A percentile compares a stretch with the other conserved stretches of the same genome.
Conservation (phyloP, 768 basidiomycete genomes). For the Gloeostereum incarnatum region DNA sequence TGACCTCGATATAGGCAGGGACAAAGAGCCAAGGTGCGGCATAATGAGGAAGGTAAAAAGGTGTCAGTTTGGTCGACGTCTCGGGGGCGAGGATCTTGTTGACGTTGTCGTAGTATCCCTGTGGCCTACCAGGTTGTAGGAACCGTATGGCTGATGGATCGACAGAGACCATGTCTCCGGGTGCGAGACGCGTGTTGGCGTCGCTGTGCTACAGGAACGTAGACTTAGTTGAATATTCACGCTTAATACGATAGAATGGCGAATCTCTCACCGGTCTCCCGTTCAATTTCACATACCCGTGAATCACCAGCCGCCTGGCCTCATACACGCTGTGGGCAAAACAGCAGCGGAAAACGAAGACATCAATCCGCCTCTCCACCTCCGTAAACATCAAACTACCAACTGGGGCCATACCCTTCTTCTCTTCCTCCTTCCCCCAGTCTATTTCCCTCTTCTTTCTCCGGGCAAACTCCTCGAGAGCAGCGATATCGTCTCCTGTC, state of each 20-base stretch:
- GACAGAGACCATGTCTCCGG: constrained; percentile 92
- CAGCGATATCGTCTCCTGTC: constrained; percentile 30
- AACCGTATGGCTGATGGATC: constrained; percentile 75
- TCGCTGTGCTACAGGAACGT: constrained; percentile 53
- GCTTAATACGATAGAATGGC: constrained; percentile 2
- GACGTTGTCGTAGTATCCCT: constrained; percentile 19
- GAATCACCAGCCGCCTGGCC: constrained; percentile 77
- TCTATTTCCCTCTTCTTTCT: constrained; percentile 42
- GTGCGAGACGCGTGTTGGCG: constrained; percentile 81
- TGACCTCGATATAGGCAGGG: constrained; percentile 83
- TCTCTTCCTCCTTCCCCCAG: constrained; percentile 42
- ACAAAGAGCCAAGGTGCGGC: constrained; percentile 91
- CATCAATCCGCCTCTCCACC: constrained; percentile 91
- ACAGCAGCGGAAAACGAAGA: constrained; percentile 84
- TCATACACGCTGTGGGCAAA: constrained; percentile 86
- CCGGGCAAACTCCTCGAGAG: constrained; percentile 49
- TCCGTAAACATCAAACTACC: constrained; percentile 93
- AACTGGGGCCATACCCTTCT: constrained; percentile 70
- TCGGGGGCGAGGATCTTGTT: constrained; percentile 7
- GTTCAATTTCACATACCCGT: constrained; percentile 83
- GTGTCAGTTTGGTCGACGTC: constrained; percentile 31
- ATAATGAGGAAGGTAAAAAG: constrained; percentile 80
- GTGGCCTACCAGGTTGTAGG: constrained; percentile 37
- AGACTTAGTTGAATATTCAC: too few relatives aligned
- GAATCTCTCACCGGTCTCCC: constrained; percentile 71